A percentile compares a stretch with the other conserved stretches of the same genome.
Evolutionary conservation across 257 asterid species (phyloP).

Genomic region (Solanum neorickii): DNA sequence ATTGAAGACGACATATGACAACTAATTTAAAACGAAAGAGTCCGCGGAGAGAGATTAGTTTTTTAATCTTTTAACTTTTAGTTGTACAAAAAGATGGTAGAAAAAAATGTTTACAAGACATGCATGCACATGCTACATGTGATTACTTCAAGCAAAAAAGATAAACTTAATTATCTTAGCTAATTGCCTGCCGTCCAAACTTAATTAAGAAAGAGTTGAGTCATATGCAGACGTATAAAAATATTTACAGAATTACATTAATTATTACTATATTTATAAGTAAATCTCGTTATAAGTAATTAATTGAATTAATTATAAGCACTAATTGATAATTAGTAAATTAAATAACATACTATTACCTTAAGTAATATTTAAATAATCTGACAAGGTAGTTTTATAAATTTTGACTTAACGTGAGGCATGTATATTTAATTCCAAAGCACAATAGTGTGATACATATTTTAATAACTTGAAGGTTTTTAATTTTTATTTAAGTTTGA

Average conservation of each 20-base stretch:
- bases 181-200: not conserved
- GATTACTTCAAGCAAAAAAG: not conserved
- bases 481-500: not conserved
- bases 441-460: not conserved
- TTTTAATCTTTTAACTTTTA: not conserved
- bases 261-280: not conserved
- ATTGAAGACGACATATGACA: not conserved
- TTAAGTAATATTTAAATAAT: not conserved
- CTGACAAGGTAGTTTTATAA: not conserved
- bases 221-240: not conserved
- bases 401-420: not conserved
- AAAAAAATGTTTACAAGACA: not conserved
- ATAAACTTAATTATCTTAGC: not conserved
- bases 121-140: slow-evolving; percentile 1
- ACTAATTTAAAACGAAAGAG: not conserved
- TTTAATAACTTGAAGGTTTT: not conserved
- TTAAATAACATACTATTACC: not conserved
- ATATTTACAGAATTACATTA: not conserved
- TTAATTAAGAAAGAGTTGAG: not conserved
- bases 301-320: not conserved
- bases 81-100: not conserved
- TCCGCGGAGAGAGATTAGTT: not conserved
- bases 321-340: too few species aligned
- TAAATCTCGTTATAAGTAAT: not conserved
- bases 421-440: not conserved